These are phyloP conservation scores for Claviceps maximensis DNA, from an alignment of 2,329 filamentous ascomycete species.

Conservation along the genomic window DNA sequence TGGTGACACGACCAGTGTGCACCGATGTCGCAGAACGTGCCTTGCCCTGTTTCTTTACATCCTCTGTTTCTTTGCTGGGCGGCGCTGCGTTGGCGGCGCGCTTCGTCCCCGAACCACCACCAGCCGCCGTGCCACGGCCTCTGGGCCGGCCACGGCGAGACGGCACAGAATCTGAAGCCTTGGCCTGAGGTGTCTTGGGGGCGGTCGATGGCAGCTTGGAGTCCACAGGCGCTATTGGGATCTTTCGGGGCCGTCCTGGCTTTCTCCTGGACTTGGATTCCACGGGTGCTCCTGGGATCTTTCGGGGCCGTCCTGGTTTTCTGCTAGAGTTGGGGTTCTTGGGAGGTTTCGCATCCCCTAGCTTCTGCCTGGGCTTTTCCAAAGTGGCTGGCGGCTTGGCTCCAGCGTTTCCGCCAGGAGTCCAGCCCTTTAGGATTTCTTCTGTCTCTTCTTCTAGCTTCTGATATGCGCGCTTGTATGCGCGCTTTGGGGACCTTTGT, in stretches of 20 bases:
- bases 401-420: background rate
- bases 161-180: background rate
- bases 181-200: background rate
- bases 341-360: background rate
- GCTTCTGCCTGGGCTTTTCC: background rate
- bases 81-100: background rate
- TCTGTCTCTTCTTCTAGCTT: constrained; percentile 1
- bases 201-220: background rate
- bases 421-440: background rate
- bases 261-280: background rate
- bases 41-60: too few relatives aligned
- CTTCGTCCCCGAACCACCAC: background rate
- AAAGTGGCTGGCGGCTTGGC: background rate
- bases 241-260: background rate
- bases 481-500: background rate
- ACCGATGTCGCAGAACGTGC: background rate
- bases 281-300: background rate
- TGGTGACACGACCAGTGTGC: background rate
- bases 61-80: background rate
- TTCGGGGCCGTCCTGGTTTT: background rate
- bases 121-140: background rate
- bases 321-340: background rate
- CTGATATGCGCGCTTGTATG: constrained; percentile 1
- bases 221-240: background rate
- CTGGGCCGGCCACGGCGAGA: background rate